Conservation (phyloP, 1,284 basidiomycete genomes). For the Leccinum pachyderme region DNA sequence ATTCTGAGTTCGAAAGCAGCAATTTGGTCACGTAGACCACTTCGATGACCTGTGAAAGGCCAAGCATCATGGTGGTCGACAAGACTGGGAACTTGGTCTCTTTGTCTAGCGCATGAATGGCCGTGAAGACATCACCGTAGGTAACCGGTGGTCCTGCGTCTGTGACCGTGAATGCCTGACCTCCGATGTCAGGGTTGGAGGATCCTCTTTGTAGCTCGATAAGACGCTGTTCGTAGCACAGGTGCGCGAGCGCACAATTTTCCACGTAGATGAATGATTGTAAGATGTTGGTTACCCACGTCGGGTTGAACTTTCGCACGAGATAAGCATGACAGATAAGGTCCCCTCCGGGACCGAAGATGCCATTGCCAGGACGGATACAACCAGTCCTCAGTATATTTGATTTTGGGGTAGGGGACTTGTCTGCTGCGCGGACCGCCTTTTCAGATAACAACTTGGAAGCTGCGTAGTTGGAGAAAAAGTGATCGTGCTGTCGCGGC, state of each 20-base stretch:
- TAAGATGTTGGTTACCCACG: conserved; percentile 56
- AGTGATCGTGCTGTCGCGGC: conserved; percentile 51
- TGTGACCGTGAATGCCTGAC: conserved; percentile 61
- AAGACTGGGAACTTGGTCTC: conserved; percentile 51
- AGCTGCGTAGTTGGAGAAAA: conserved; percentile 69
- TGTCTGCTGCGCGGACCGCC: conserved; percentile 55
- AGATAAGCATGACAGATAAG: conserved; percentile 62
- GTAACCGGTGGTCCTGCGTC: conserved; percentile 62
- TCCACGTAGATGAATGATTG: conserved; percentile 72
- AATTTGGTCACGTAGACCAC: conserved; percentile 47
- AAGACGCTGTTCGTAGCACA: conserved; percentile 70
- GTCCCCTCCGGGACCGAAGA: conserved; percentile 73
- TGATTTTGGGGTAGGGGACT: conserved; percentile 34
- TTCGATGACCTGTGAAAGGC: conserved; percentile 56
- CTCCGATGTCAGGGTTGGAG: conserved; percentile 62
- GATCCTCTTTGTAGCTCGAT: conserved; percentile 42
- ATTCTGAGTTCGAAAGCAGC: conserved; percentile 35
- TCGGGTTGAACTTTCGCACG: conserved; percentile 54
- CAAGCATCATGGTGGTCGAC: conserved; percentile 55
- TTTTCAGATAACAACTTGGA: conserved; percentile 56
- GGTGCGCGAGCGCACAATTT: conserved; percentile 67
- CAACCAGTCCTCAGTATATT: conserved; percentile 59
- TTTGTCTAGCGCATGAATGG: conserved; percentile 48
- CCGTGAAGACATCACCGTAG: conserved; percentile 58
- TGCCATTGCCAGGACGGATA: conserved; percentile 70